Evolutionary conservation across 2,329 filamentous ascomycete genomes (phyloP).

Genomic region (Pseudogymnoascus sp.): DNA sequence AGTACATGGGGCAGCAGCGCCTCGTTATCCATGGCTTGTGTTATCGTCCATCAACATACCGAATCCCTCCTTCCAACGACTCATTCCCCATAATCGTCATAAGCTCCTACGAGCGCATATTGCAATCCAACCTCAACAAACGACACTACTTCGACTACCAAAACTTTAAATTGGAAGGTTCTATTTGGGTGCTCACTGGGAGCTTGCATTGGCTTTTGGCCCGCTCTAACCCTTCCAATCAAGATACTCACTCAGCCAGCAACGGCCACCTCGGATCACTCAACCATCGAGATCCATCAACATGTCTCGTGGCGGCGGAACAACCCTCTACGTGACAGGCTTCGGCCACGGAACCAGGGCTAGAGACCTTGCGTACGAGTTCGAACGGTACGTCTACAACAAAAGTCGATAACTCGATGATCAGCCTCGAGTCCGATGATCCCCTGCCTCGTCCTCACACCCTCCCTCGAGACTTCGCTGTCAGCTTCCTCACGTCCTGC

Average conservation of each 20-base stretch:
- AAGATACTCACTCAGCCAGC: constrained; percentile 5
- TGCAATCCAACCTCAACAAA: not conserved
- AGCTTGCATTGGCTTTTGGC: constrained; percentile 3
- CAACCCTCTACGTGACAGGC: constrained; percentile 96
- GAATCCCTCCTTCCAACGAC: not conserved
- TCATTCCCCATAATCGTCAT: constrained; percentile 4
- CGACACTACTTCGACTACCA: not conserved
- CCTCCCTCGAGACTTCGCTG: constrained; percentile 35
- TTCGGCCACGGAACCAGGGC: constrained; percentile 98
- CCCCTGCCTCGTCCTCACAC: constrained; percentile 29
- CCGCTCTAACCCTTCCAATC: constrained; percentile 1
- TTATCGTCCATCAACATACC: constrained; percentile 1
- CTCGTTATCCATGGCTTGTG: constrained; percentile 2
- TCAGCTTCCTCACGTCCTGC: constrained; percentile 36
- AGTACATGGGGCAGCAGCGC: not conserved
- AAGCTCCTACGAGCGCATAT: constrained; percentile 5
- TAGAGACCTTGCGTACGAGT: constrained; percentile 99
- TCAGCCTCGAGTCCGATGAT: constrained; percentile 31
- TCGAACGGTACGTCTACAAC: constrained; percentile 91
- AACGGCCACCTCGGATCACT: not conserved
- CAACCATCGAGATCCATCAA: constrained; percentile 14
- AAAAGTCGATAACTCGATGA: constrained; percentile 39
- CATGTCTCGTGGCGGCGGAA: constrained; percentile 89
- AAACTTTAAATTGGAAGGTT: not conserved
- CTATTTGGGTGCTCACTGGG: constrained; percentile 1